These are phyloP conservation scores for Breviolum minutum DNA, from an alignment of 73 alveolate genomes.

Conservation along the genomic window DNA sequence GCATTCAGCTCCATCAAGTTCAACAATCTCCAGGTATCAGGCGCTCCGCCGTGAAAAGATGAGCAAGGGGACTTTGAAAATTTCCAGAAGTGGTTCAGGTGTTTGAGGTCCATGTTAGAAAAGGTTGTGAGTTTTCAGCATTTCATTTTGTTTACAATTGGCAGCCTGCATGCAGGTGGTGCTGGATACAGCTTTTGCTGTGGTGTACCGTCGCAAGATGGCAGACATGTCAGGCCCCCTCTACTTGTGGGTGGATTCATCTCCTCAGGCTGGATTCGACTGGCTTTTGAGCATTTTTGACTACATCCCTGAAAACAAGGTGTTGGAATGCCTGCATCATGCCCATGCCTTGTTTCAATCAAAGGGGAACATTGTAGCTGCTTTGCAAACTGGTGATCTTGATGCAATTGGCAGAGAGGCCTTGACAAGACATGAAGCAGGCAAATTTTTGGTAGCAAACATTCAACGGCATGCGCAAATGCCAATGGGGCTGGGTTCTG, in stretches of 20 bases:
- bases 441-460: neutral
- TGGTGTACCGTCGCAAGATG: neutral
- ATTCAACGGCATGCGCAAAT: neutral
- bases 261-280: slow-evolving; percentile 9
- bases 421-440: neutral
- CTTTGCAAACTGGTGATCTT: neutral
- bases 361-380: neutral
- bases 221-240: neutral
- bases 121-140: neutral
- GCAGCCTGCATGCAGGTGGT: neutral
- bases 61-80: no score
- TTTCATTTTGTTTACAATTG: neutral
- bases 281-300: neutral
- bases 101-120: no score
- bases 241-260: neutral
- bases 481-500: slow-evolving; percentile 19
- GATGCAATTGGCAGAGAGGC: neutral
- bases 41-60: no score
- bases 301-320: neutral
- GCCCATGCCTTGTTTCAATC: neutral
- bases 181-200: neutral
- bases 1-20: neutral
- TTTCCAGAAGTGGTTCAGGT: no score
- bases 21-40: neutral
- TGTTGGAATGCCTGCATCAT: neutral